Evolutionary conservation across 805 yeast genomes (phyloP), one percentile per base, ranked within the genome.

Genomic region (Ogataea methanolica): DNA sequence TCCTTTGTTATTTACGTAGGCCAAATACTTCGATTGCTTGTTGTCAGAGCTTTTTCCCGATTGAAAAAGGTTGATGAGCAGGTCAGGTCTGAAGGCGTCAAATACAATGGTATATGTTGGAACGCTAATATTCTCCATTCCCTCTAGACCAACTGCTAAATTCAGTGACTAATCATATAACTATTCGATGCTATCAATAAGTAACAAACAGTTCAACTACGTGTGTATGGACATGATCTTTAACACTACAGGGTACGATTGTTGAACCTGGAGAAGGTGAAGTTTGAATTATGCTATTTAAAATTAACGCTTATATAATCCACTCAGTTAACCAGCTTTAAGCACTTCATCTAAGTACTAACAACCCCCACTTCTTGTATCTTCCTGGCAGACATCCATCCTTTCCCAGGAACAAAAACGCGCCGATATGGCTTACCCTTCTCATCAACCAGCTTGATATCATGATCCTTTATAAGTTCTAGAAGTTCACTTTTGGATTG

Each of bases 391-490:
- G 59, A 51, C 1, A 73, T 62, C 83, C 83, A 78, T 0, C 83
- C 82, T 38, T 72, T 58, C 11, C 72, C 73, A 1, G 79, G 80
- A 33, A 78, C 65, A 49, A 71, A 75, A 2, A 76, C 56, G 33
- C 83, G 56, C 42, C 74, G 65, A 43, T 68, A 70, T 6, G 67
- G 70, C 39, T 66, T 69, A 0, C 78, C 78, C 39, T 67, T 60
- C 36, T 58, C 60, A 50, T 72, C 76, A 2, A 50, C 45, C 39
- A 45, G 36, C 57, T 47, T 46, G 35, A 56, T 33, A n/a, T 42
- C 31, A 16, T 12, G 17, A 11, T 22, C 26, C 3, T 15, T 33
- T 12, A n/a, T 15, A 12, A 33, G n/a, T 33, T 11, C 31, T 11
- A 26, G 11, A 26, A 26, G 31, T 11, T 26, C 31, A 26, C 11